phyloP scores from a whole-genome alignment of 176 grass and related monocot species.

The Paspalum notatum region DNA sequence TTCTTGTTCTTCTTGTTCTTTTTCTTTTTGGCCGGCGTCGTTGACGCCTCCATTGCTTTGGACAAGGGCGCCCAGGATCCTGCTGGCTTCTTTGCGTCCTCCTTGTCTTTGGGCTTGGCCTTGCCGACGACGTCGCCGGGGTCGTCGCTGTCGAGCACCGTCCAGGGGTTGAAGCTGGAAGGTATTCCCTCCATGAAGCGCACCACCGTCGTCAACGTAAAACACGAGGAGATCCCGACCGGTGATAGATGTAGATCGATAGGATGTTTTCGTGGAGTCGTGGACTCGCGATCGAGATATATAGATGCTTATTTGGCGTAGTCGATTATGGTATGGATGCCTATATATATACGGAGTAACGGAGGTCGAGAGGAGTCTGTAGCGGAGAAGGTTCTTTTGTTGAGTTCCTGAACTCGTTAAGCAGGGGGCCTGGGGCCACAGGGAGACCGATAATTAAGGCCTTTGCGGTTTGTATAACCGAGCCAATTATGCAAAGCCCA shows the following conservation, averaged over 20 bases:
- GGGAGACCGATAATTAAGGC: too few species aligned
- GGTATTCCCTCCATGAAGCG: not conserved
- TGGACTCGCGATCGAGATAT: not conserved
- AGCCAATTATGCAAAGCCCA: too few species aligned
- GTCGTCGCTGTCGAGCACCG: conserved; percentile 12
- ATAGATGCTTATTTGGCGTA: not conserved
- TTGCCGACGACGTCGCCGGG: conserved; percentile 24
- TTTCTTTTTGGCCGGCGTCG: conserved; percentile 27
- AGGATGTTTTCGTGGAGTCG: not conserved
- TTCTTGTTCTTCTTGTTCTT: conserved; percentile 26
- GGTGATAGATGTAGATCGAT: not conserved
- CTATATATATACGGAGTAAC: too few species aligned
- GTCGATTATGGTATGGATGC: not conserved
- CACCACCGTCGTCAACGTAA: not conserved
- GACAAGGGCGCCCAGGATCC: not conserved
- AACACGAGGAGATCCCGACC: not conserved
- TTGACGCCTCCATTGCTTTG: conserved; percentile 16
- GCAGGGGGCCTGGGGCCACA: not conserved
- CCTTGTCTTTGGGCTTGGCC: not conserved
- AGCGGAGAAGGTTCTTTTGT: not conserved
- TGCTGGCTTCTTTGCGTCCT: not conserved
- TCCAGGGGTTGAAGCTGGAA: not conserved
- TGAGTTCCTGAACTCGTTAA: not conserved
- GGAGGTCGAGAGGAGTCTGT: not conserved
- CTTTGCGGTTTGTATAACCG: too few species aligned